phyloP scores from a whole-genome alignment of 2,329 filamentous ascomycete species.

The Ophiostoma triangulosporum region DNA sequence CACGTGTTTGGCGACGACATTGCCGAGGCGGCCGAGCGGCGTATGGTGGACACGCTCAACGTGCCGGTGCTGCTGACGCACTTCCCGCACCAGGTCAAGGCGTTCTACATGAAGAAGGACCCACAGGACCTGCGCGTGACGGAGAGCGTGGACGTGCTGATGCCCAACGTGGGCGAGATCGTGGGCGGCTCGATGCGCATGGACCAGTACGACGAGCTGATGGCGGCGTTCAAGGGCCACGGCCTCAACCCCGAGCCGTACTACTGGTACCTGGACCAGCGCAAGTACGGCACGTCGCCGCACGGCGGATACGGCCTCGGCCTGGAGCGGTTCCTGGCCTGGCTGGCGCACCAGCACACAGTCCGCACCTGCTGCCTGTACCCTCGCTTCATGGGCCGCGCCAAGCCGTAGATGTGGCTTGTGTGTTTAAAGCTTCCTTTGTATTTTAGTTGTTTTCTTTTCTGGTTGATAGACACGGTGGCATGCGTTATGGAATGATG shows the following conservation, averaged over 20 bases:
- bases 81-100: conserved; percentile 95
- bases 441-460: not conserved
- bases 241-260: conserved; percentile 74
- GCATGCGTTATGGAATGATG: not conserved
- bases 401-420: conserved; percentile 46
- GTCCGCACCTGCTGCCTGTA: conserved; percentile 60
- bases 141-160: conserved; percentile 69
- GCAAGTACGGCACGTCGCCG: conserved; percentile 66
- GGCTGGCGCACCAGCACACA: conserved; percentile 50
- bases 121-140: conserved; percentile 67
- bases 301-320: conserved; percentile 41
- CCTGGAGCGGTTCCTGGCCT: conserved; percentile 63
- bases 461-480: not conserved
- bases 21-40: conserved; percentile 82
- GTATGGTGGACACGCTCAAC: conserved; percentile 96
- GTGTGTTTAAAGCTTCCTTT: not conserved
- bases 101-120: conserved; percentile 97
- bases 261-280: conserved; percentile 98
- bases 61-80: conserved; percentile 69
- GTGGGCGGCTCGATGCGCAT: conserved; percentile 96
- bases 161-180: conserved; percentile 96
- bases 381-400: conserved; percentile 67
- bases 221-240: conserved; percentile 77
- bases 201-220: conserved; percentile 76
- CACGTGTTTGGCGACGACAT: conserved; percentile 96